phyloP scores from a whole-genome alignment of 164 flowering plant genomes.

The Liriodendron chinense region DNA sequence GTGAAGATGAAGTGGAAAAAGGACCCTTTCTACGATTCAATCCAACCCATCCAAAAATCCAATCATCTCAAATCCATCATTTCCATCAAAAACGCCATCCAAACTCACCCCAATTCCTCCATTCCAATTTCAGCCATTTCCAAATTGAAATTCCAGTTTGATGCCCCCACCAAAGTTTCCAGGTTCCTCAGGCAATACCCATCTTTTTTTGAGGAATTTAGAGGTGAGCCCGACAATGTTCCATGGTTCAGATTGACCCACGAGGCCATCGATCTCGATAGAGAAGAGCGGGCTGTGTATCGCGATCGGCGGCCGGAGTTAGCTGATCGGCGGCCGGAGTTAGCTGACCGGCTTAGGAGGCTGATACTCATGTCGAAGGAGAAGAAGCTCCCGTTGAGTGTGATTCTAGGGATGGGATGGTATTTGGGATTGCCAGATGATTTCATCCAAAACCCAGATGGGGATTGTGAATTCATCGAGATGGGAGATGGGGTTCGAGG shows the following conservation, averaged over 20 bases:
- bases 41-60: conserved; percentile 56
- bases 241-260: conserved; percentile 87
- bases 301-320: conserved; percentile 35
- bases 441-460: conserved; percentile 34
- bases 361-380: conserved; percentile 65
- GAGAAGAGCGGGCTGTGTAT: conserved; percentile 50
- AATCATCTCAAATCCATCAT: conserved; percentile 53
- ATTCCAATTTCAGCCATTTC: conserved; percentile 74
- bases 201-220: conserved; percentile 74
- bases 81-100: conserved; percentile 55
- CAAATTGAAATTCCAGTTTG: conserved; percentile 52
- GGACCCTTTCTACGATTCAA: conserved; percentile 57
- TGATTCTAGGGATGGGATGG: conserved; percentile 77
- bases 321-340: too few relatives aligned
- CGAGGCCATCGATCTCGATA: conserved; percentile 55
- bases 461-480: conserved; percentile 49
- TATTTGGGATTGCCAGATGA: conserved; percentile 77
- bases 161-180: conserved; percentile 54
- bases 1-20: conserved; percentile 92
- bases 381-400: conserved; percentile 60
- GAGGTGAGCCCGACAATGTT: conserved; percentile 54
- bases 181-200: conserved; percentile 70
- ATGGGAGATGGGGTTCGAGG: conserved; percentile 68
- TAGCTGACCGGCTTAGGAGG: conserved; percentile 54
- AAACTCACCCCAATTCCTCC: conserved; percentile 39